Evolutionary conservation across 192 early-diverging fungal species (phyloP).

Genomic region (Spizellomyces punctatus): DNA sequence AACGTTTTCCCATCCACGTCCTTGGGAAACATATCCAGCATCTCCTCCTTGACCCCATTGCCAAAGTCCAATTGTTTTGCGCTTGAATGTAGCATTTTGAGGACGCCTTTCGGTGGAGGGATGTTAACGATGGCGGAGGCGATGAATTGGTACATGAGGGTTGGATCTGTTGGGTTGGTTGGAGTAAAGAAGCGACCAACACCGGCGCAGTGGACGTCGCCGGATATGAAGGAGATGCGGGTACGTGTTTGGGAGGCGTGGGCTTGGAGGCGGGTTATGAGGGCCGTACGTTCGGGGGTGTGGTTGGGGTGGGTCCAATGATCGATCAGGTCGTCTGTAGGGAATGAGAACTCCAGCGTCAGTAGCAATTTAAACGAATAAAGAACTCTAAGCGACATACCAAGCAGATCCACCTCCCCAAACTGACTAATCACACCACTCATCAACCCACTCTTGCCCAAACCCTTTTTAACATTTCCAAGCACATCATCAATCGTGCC

Average conservation of each 20-base stretch:
- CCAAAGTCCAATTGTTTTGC: not conserved
- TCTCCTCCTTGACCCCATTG: slow-evolving; percentile 4
- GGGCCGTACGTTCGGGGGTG: slow-evolving; percentile 63
- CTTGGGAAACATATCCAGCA: slow-evolving; percentile 9
- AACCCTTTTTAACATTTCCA: slow-evolving; percentile 25
- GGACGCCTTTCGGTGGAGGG: slow-evolving; percentile 21
- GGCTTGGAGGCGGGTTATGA: slow-evolving; percentile 65
- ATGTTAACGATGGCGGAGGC: slow-evolving; percentile 27
- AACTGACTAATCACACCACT: slow-evolving; percentile 69
- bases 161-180: slow-evolving; percentile 6
- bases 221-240: slow-evolving; percentile 78
- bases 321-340: slow-evolving; percentile 80
- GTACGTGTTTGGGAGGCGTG: slow-evolving; percentile 57
- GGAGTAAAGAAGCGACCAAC: slow-evolving; percentile 43
- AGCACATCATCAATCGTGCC: slow-evolving; percentile 14
- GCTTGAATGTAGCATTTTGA: slow-evolving; percentile 18
- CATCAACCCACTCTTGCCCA: slow-evolving; percentile 38
- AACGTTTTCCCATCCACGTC: slow-evolving; percentile 9
- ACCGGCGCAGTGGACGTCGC: slow-evolving; percentile 66
- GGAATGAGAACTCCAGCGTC: not conserved
- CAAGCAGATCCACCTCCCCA: slow-evolving; percentile 56
- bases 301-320: slow-evolving; percentile 51
- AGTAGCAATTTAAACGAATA: slow-evolving; percentile 5
- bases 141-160: slow-evolving; percentile 23
- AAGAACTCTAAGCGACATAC: too few species aligned